Base-by-base conservation (phyloP, 345 rosid species). In the Abelmoschus esculentus region DNA sequence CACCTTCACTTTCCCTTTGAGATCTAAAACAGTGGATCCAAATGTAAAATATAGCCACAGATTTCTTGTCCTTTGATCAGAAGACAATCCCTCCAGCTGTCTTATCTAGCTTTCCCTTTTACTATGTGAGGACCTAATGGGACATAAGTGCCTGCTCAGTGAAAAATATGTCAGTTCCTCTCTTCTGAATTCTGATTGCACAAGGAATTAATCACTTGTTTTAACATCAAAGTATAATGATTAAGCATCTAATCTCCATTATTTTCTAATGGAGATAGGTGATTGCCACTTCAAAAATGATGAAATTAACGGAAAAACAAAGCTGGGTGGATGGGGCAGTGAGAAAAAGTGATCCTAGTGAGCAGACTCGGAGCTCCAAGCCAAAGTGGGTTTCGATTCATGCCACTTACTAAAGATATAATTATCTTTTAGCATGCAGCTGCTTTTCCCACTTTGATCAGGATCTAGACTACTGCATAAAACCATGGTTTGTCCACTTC, bases 11-110 rank as follows among this genome's bases (percentile, higher is more conserved):
- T 22, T 22, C 26, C 59, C 5, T 44, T 53, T 22, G 26, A 22
- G 26, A 22, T 22, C 26, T 22, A 22, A 22, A 22, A 22, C 26
- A 22, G 26, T 22, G 26, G 26, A 22, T 22, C 26, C 26, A 22
- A 22, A 22, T 22, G 26, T 22, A 22, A 22, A 22, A 22, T 22
- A 22, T 22, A 22, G 73, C 38, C 14, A 40, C 60, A 17, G 67
- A 67, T 71, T 9, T 38, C 38, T 28, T 61, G 75, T 70, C 72
- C n/a, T 34, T 61, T 36, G 34, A 61, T 59, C 54, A 53, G 46
- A 70, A 66, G 75, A 61, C 70, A 78, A 67, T 32, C 56, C 26
- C 56, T 71, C 18, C 67, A 75, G 44, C 78, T 73, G 76, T 70
- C 36, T 14, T 22, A 12, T n/a, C 72, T 11, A 36, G 12, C 36